phyloP scores from a whole-genome alignment of 2,329 filamentous ascomycete species.

The Fusarium poae region DNA sequence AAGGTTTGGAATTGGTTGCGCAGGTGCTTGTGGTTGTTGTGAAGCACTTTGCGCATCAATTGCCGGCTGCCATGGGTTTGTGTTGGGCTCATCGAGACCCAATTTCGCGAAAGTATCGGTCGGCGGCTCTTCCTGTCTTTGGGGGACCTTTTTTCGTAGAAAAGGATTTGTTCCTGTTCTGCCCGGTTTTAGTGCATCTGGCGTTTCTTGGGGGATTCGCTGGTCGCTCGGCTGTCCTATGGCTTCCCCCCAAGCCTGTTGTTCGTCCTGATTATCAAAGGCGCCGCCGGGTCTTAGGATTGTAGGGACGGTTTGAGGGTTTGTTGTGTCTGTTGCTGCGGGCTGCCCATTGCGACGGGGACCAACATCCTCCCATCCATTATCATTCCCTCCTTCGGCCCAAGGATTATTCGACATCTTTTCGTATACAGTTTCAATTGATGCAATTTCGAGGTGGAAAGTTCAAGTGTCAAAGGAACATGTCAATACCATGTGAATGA shows the following conservation, averaged over 20 bases:
- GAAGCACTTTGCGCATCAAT: constrained; percentile 43
- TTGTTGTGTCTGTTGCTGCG: constrained; percentile 1
- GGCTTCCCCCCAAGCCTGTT: constrained; percentile 52
- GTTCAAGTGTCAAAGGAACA: constrained; percentile 27
- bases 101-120: constrained; percentile 59
- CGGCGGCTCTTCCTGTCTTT: constrained; percentile 47
- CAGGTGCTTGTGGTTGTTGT: constrained; percentile 1
- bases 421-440: constrained; percentile 6
- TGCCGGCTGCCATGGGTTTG: constrained; percentile 53
- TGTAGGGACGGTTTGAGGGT: constrained; percentile 47
- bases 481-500: constrained; percentile 12
- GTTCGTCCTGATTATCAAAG: constrained; percentile 46
- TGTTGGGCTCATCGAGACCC: constrained; percentile 57
- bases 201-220: constrained; percentile 42
- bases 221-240: constrained; percentile 34
- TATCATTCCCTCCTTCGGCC: constrained; percentile 41
- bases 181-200: constrained; percentile 53
- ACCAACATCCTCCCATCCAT: constrained; percentile 46
- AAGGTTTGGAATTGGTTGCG: constrained; percentile 33
- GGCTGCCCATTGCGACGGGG: constrained; percentile 31
- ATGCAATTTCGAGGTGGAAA: constrained; percentile 10
- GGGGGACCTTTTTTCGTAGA: constrained; percentile 60
- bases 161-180: constrained; percentile 67
- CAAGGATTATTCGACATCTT: constrained; percentile 46
- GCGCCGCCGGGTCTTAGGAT: constrained; percentile 52